Base-by-base conservation (phyloP, 495 filamentous ascomycete species). In the Penicillium fimorum region DNA sequence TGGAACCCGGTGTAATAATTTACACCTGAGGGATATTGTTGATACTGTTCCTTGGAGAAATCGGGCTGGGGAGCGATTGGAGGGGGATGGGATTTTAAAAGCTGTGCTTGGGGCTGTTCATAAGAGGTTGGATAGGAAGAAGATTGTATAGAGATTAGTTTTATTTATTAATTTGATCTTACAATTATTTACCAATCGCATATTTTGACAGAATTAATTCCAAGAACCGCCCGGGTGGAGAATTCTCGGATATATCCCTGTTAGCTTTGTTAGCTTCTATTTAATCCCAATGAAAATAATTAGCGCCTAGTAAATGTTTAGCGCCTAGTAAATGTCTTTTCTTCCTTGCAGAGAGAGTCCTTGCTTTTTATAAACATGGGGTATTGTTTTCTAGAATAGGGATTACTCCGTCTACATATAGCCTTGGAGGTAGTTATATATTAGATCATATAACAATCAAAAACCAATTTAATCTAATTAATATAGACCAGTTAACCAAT, bases 21-120 rank as follows among this genome's bases (percentile, higher is more conserved):
- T 77, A 27, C 76, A 79, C 17, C 62, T 92, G 18, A 74, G 94
- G 30, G 94, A 98, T 75, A 97, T 98, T 56, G 92, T 97, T 4
- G 94, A 98, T 74, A 97, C 93, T 0, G 86, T 94, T 22, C 88
- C 87, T 8, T 96, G 87, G 82, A 82, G 53, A 63, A 79, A 69
- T 47, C 69, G 59, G 62, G 68, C 49, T 35, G 73, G 67, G 15
- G 59, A 53, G 57, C 74, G 67, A 35, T 66, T 87, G 44, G 80
- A 79, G 43, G 85, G 78, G 0, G 85, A 93, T 4, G 86, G 83
- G 0, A 88, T 97, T 53, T 68, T 97, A 53, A 97, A 97, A 72
- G 81, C 81, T 50, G 90, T 95, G 2, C 74, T 96, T 15, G 91
- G 91, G 7, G 83, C 86, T 11, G 88, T 93, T 13, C 79, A 88